Conservation (phyloP, 139 green algal species). For the Micractinium conductrix region DNA sequence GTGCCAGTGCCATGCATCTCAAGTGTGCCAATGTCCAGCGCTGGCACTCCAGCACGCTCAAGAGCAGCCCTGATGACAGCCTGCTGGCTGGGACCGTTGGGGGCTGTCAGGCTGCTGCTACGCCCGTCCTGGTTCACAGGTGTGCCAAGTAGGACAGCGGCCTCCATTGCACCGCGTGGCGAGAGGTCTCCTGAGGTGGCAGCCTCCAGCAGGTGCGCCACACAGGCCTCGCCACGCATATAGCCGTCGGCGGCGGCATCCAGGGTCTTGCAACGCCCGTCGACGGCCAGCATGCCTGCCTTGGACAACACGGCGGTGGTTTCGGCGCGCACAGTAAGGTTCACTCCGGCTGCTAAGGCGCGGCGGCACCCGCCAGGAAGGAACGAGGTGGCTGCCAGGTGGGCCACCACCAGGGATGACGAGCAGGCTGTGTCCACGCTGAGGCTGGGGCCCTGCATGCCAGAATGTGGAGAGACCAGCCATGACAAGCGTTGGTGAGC, state of each 20-base stretch:
- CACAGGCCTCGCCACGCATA: slow-evolving; percentile 74
- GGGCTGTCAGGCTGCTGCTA: slow-evolving; percentile 86
- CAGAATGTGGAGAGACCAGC: background rate
- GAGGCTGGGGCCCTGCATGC: slow-evolving; percentile 62
- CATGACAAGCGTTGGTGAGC: too few relatives aligned
- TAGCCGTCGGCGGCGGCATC: slow-evolving; percentile 85
- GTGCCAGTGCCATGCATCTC: slow-evolving; percentile 88
- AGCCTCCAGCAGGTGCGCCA: slow-evolving; percentile 49
- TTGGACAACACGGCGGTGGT: slow-evolving; percentile 81
- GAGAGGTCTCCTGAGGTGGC: background rate
- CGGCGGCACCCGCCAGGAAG: background rate
- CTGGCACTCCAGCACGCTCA: background rate
- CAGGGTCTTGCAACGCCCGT: slow-evolving; percentile 88
- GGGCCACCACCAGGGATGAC: slow-evolving; percentile 74
- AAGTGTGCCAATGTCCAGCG: slow-evolving; percentile 48
- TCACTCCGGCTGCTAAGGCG: slow-evolving; percentile 65
- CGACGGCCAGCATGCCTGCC: slow-evolving; percentile 79
- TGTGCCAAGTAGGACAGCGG: slow-evolving; percentile 61
- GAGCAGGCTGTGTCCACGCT: slow-evolving; percentile 88
- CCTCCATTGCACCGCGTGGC: background rate
- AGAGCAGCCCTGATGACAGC: slow-evolving; percentile 70
- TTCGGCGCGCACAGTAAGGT: slow-evolving; percentile 71
- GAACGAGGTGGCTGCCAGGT: slow-evolving; percentile 49
- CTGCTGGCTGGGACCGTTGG: slow-evolving; percentile 90
- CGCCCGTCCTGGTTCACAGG: slow-evolving; percentile 92